A percentile compares a stretch with the other conserved stretches of the same genome.
phyloP scores from a whole-genome alignment of 139 green algal genomes.

The Edaphochlamys debaryana region DNA sequence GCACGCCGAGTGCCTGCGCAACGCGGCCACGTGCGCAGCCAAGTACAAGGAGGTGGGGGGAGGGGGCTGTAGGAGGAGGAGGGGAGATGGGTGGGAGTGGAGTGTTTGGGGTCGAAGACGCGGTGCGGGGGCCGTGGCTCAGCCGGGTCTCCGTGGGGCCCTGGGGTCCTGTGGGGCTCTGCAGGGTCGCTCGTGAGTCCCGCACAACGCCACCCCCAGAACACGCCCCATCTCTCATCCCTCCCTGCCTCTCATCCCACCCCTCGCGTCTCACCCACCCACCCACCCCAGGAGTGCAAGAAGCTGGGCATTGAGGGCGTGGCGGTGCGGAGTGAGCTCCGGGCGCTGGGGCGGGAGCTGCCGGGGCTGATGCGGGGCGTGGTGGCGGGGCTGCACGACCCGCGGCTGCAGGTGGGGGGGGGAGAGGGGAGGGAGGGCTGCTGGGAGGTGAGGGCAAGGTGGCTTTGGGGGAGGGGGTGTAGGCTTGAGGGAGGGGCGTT shows the following conservation, averaged over 20 bases:
- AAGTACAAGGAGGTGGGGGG: slow-evolving; percentile 68
- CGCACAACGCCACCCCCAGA: too few species aligned
- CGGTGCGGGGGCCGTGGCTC: not conserved
- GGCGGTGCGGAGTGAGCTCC: slow-evolving; percentile 58
- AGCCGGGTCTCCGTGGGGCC: too few species aligned
- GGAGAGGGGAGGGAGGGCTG: too few species aligned
- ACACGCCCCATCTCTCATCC: too few species aligned
- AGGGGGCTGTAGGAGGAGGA: not conserved
- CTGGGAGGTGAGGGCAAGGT: not conserved
- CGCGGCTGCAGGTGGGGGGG: slow-evolving; percentile 14
- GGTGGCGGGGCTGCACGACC: slow-evolving; percentile 42
- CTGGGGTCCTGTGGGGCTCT: too few species aligned
- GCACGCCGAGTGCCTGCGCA: slow-evolving; percentile 69
- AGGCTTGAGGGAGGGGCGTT: too few species aligned
- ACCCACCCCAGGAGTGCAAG: slow-evolving; percentile 61
- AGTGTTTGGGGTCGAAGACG: not conserved
- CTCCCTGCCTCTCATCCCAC: not conserved
- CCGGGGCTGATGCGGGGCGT: slow-evolving; percentile 47
- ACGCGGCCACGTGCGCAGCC: slow-evolving; percentile 54
- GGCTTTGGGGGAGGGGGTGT: too few species aligned
- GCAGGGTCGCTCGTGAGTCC: too few species aligned
- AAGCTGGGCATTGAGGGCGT: slow-evolving; percentile 50
- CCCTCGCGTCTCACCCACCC: not conserved
- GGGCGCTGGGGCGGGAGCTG: slow-evolving; percentile 59
- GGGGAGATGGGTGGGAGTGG: not conserved